Base-by-base conservation (phyloP, 352 stramenopile genomes). In the Globisporangium parvum region DNA sequence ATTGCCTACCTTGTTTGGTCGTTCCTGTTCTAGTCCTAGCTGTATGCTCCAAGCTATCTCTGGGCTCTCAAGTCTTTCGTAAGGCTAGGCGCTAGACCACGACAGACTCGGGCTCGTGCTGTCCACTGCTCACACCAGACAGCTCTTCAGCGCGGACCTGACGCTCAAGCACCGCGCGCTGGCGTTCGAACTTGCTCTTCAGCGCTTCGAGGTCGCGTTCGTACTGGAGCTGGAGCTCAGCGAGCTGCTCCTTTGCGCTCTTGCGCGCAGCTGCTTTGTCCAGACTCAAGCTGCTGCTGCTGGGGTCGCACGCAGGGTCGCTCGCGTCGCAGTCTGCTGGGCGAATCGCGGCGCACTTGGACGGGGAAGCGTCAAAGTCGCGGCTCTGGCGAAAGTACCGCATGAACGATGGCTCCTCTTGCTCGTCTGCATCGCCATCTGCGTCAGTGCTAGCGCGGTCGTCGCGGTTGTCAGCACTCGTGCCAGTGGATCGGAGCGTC, bases 341-440 rank as follows among this genome's bases (percentile, higher is more conserved):
- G 26, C 46, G 55, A 9, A 50, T 26, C 18, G 54, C 47, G 3
- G 51, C 53, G 41, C 41, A 56, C 35, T 55, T 47, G 11, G 17
- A 17, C 15, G 23, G 47, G 52, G 64, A 48, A 42, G 59, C 2
- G 51, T 60, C 26, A 26, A 61, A 55, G 33, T 68, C 21, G 15
- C 47, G 46, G 39, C 59, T 60, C 18, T 59, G 59, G 28, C 79
- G 71, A 61, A 92, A 89, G 63, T 89, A 92, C 51, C 88, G 90
- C 77, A 92, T 92, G 63, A 92, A 92, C 20, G 82, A 87, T 31
- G 82, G 80, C 62, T 92, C 73, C 12, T 53, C 53, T 35, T 24
- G 21, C 46, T 53, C 53, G 2, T 40, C 24, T 20, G 15, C 28
- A 18, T 24, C 33, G 20, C 24, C 15, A 9, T 51, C 26, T 2